Evolutionary conservation across 768 basidiomycete genomes (phyloP).

Genomic region (Mycena metata): DNA sequence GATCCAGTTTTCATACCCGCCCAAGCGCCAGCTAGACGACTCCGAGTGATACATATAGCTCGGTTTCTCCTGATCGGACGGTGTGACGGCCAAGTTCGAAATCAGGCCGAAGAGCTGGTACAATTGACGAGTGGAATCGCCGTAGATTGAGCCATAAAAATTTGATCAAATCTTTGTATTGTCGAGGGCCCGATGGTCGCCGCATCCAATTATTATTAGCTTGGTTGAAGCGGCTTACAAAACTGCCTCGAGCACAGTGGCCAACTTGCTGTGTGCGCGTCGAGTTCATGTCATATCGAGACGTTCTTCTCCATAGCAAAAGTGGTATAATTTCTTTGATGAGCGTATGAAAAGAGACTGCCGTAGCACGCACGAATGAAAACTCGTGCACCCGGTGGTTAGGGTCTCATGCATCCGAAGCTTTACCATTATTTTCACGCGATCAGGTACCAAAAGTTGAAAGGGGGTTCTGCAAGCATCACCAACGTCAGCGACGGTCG

Average conservation of each 20-base stretch:
- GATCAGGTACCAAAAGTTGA: no score
- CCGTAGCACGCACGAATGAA: no score
- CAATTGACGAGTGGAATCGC: slow-evolving; percentile 72
- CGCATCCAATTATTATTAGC: slow-evolving; percentile 73
- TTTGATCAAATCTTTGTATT: slow-evolving; percentile 62
- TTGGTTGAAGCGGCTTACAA: slow-evolving; percentile 55
- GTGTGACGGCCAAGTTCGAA: slow-evolving; percentile 60
- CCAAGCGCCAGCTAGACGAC: slow-evolving; percentile 48
- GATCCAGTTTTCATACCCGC: slow-evolving; percentile 57
- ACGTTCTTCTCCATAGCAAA: no score
- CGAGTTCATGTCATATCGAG: no score
- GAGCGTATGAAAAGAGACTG: no score
- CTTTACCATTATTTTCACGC: no score
- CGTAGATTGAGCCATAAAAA: slow-evolving; percentile 66
- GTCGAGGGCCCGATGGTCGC: slow-evolving; percentile 65
- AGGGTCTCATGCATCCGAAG: no score
- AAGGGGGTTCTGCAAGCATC: no score
- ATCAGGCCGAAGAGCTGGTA: slow-evolving; percentile 74
- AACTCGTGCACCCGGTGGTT: no score
- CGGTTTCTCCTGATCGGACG: slow-evolving; percentile 57
- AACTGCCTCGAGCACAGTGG: slow-evolving; percentile 53
- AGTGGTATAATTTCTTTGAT: no score
- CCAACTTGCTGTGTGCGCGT: slow-evolving; percentile 53
- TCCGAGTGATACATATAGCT: slow-evolving; percentile 61
- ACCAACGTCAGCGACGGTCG: no score